phyloP scores from a whole-genome alignment of 164 flowering plant species.

The Pachysandra terminalis region DNA sequence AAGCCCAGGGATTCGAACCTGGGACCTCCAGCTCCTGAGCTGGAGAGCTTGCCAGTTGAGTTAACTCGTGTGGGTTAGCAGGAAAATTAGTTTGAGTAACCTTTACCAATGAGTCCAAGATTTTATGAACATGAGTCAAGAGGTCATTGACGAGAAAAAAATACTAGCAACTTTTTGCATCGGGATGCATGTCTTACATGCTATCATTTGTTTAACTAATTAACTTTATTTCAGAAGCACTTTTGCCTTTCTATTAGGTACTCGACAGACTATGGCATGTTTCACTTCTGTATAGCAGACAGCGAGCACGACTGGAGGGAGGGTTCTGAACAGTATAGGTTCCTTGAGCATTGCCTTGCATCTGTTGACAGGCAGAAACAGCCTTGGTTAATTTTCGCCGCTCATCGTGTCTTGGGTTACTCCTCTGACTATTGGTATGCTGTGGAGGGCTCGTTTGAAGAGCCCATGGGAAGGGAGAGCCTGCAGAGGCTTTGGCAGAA shows the following conservation, averaged over 20 bases:
- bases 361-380: conserved; percentile 72
- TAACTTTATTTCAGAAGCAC: neutral
- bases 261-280: conserved; percentile 82
- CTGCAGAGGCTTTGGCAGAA: conserved; percentile 85
- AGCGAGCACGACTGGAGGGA: conserved; percentile 87
- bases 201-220: neutral
- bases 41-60: too few species aligned
- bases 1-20: too few species aligned
- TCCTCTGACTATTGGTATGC: conserved; percentile 56
- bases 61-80: too few species aligned
- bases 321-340: conserved; percentile 74
- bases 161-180: neutral
- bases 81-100: neutral
- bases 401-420: conserved; percentile 83
- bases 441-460: conserved; percentile 60
- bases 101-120: neutral
- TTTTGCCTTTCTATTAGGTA: conserved; percentile 42
- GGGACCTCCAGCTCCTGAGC: too few species aligned
- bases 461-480: conserved; percentile 82
- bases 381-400: conserved; percentile 82
- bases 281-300: conserved; percentile 83
- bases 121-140: neutral
- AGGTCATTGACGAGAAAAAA: neutral
- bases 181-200: neutral
- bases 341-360: conserved; percentile 74